Conservation (phyloP, 164 flowering plant species). For the Chimonanthus salicifolius region DNA sequence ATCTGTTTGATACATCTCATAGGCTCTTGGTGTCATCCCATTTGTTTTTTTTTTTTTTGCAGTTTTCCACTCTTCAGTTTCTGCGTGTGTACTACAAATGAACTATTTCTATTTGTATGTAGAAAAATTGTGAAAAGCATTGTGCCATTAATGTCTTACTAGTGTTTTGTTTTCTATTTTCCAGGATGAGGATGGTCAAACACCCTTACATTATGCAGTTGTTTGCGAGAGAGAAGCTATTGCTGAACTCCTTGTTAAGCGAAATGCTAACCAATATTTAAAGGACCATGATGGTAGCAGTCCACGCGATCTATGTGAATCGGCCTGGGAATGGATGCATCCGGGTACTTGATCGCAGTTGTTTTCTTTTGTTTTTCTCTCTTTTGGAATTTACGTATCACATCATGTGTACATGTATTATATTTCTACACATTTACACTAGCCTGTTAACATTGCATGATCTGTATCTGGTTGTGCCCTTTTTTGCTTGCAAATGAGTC, state of each 20-base stretch:
- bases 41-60: too few relatives aligned
- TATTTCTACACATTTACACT: not conserved
- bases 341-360: constrained; percentile 3
- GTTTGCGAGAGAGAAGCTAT: constrained; percentile 80
- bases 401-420: not conserved
- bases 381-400: too few relatives aligned
- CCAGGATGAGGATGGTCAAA: constrained; percentile 91
- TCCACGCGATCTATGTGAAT: constrained; percentile 54
- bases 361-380: not conserved
- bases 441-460: not conserved
- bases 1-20: too few relatives aligned
- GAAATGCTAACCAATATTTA: constrained; percentile 44
- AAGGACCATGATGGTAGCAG: constrained; percentile 68
- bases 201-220: constrained; percentile 87
- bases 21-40: too few relatives aligned
- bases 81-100: too few relatives aligned
- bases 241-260: constrained; percentile 75
- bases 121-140: not conserved
- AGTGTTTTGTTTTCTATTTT: not conserved
- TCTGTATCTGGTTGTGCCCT: not conserved
- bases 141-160: not conserved
- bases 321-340: constrained; percentile 65
- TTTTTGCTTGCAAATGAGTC: too few relatives aligned
- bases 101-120: too few relatives aligned
- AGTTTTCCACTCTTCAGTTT: too few relatives aligned